Evolutionary conservation across 768 basidiomycete species (phyloP).

Genomic region (Kwoniella europaea): DNA sequence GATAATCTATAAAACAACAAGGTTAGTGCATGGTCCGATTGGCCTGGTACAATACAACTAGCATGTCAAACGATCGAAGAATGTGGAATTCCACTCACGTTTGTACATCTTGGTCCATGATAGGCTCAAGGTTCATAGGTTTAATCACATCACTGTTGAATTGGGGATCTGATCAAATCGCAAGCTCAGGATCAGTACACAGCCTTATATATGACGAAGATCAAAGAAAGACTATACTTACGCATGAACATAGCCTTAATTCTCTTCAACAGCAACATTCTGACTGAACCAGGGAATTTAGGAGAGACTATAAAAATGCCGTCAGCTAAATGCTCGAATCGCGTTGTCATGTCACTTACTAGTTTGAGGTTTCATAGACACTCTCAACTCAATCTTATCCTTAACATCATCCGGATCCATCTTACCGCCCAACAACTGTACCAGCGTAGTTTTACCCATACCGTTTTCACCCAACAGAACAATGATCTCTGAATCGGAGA

Average conservation of each 20-base stretch:
- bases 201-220: neutral
- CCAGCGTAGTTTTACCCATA: constrained; percentile 98
- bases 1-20: constrained; percentile 64
- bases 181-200: constrained; percentile 2
- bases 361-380: constrained; percentile 98
- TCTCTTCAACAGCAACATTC: constrained; percentile 89
- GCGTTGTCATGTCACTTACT: constrained; percentile 56
- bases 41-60: neutral
- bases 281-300: constrained; percentile 95
- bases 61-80: neutral
- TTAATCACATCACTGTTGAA: constrained; percentile 98
- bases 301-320: constrained; percentile 68
- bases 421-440: constrained; percentile 91
- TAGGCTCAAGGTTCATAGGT: constrained; percentile 91
- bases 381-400: constrained; percentile 75
- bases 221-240: constrained; percentile 16
- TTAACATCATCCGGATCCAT: constrained; percentile 77
- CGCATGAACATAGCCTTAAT: constrained; percentile 95
- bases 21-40: neutral
- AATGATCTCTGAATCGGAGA: constrained; percentile 99
- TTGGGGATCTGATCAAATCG: constrained; percentile 68
- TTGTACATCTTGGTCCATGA: constrained; percentile 98
- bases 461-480: constrained; percentile 99
- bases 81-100: constrained; percentile 60
- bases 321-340: neutral